Percentiles rank a stretch among this genome's conserved stretches.
phyloP scores from a whole-genome alignment of 345 rosid species.

The Eucalyptus marginata region DNA sequence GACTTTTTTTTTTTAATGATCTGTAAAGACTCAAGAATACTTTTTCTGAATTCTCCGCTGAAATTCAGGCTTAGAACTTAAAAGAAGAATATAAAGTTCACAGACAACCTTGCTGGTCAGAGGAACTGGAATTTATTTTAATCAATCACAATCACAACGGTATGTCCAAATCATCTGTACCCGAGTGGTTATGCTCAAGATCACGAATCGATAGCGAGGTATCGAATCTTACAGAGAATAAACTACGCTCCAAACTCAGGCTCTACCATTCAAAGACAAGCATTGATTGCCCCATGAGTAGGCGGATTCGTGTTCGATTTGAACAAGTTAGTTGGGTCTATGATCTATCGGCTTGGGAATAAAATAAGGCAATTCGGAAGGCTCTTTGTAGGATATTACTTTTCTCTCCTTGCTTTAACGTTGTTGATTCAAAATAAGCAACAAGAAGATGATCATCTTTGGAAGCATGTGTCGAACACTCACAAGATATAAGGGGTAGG shows the following conservation, averaged over 20 bases:
- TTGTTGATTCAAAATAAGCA: not conserved
- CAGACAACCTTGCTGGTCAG: not conserved
- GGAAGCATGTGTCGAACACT: not conserved
- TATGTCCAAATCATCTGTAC: not conserved
- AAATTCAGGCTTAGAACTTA: not conserved
- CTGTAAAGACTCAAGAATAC: not conserved
- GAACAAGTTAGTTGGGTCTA: not conserved
- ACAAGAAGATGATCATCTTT: not conserved
- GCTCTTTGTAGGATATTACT: not conserved
- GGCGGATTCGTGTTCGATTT: not conserved
- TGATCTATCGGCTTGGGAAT: not conserved
- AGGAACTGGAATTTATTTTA: not conserved
- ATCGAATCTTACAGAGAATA: not conserved
- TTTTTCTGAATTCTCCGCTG: not conserved
- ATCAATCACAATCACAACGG: not conserved
- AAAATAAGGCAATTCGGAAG: not conserved
- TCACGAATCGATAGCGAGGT: not conserved
- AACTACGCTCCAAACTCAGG: not conserved
- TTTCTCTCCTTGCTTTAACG: not conserved
- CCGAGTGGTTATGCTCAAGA: not conserved
- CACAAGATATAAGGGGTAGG: constrained; percentile 87
- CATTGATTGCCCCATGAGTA: not conserved
- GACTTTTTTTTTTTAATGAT: not conserved
- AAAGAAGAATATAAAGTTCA: not conserved
- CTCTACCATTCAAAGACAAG: not conserved